Conservation (phyloP, 768 basidiomycete species). For the Hypholoma fasciculare region DNA sequence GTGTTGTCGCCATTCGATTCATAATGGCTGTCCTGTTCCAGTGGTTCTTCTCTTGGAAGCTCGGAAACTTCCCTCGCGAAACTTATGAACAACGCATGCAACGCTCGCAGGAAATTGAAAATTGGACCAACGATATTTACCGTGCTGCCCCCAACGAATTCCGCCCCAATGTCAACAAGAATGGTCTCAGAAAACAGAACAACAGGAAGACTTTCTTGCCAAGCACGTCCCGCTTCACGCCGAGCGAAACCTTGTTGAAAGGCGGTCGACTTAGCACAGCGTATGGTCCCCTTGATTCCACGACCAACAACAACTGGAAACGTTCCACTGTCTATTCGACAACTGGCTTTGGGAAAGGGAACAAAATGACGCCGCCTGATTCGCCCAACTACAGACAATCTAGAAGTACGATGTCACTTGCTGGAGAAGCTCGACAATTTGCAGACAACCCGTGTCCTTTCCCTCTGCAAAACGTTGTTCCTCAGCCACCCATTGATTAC, state of each 20-base stretch:
- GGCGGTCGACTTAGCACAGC: conserved; percentile 60
- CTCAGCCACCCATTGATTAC: conserved; percentile 87
- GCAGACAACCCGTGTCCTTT: conserved; percentile 84
- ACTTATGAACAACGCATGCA: conserved; percentile 91
- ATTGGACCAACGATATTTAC: conserved; percentile 96
- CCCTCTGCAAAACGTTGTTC: conserved; percentile 87
- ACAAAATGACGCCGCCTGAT: conserved; percentile 69
- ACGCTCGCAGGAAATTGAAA: conserved; percentile 88
- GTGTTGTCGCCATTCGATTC: conserved; percentile 94
- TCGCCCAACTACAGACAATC: conserved; percentile 72
- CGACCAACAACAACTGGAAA: conserved; percentile 54
- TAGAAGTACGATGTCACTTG: conserved; percentile 79
- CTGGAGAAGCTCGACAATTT: conserved; percentile 50
- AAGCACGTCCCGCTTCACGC: conserved; percentile 72
- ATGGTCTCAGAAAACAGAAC: conserved; percentile 52
- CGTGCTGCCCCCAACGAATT: conserved; percentile 88
- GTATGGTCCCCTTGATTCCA: conserved; percentile 66
- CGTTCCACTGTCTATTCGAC: conserved; percentile 54
- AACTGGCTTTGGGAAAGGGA: conserved; percentile 32
- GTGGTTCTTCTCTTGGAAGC: conserved; percentile 97
- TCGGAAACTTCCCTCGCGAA: conserved; percentile 92
- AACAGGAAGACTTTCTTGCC: conserved; percentile 66
- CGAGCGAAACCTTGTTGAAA: conserved; percentile 61
- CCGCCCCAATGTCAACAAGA: conserved; percentile 85
- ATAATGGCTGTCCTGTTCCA: conserved; percentile 95